Evolutionary conservation across 805 yeast species (phyloP).

Genomic region (Sungouiella thailandica): DNA sequence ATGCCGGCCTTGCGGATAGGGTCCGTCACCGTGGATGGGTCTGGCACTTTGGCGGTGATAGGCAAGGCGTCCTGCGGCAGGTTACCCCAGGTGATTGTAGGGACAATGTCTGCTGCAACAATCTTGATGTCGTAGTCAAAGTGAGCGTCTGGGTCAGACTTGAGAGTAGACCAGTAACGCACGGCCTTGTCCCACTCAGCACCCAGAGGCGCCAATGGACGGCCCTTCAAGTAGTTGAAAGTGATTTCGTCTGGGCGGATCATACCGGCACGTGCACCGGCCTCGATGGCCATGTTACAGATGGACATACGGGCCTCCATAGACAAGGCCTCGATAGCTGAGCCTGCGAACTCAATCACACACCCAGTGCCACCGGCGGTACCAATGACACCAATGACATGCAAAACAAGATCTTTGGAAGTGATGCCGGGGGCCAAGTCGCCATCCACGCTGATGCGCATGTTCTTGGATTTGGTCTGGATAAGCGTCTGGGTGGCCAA

Average conservation of each 20-base stretch:
- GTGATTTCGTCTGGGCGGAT: slow-evolving; percentile 92
- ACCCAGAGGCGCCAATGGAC: slow-evolving; percentile 93
- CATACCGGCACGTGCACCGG: slow-evolving; percentile 99
- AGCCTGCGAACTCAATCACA: slow-evolving; percentile 95
- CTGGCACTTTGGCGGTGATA: slow-evolving; percentile 85
- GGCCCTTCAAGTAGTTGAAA: slow-evolving; percentile 81
- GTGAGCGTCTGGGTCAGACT: slow-evolving; percentile 83
- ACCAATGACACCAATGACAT: slow-evolving; percentile 94
- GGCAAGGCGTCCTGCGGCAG: slow-evolving; percentile 99
- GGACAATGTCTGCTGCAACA: slow-evolving; percentile 79
- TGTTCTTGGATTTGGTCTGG: slow-evolving; percentile 93
- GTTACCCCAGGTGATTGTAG: slow-evolving; percentile 99
- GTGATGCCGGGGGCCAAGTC: slow-evolving; percentile 85
- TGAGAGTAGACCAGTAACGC: slow-evolving; percentile 82
- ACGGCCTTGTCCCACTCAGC: slow-evolving; percentile 94
- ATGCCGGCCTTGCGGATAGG: slow-evolving; percentile 77
- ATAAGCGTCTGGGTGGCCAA: slow-evolving; percentile 95
- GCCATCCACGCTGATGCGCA: slow-evolving; percentile 85
- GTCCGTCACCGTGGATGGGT: slow-evolving; percentile 69
- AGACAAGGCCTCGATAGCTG: slow-evolving; percentile 81
- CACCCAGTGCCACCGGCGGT: slow-evolving; percentile 99
- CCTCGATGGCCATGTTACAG: slow-evolving; percentile 99
- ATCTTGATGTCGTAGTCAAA: slow-evolving; percentile 82
- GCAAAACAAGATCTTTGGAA: slow-evolving; percentile 90
- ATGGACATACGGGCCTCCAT: slow-evolving; percentile 99